phyloP scores from a whole-genome alignment of 2,329 filamentous ascomycete species.

The Coniella lustricola region DNA sequence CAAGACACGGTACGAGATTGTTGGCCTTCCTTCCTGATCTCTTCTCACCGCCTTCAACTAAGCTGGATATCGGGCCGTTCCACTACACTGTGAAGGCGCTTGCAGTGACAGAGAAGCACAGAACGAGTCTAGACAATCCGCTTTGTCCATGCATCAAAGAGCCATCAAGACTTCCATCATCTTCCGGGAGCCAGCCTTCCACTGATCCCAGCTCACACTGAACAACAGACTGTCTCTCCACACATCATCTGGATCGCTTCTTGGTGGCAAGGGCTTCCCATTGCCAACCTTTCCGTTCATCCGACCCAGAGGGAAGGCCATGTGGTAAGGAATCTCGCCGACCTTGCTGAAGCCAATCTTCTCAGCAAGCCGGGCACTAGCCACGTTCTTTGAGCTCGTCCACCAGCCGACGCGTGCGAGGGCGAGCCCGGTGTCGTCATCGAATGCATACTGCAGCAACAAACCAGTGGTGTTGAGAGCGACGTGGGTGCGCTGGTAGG shows the following conservation, averaged over 20 bases:
- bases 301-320: slow-evolving; percentile 21
- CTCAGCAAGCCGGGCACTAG: slow-evolving; percentile 24
- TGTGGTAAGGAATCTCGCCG: slow-evolving; percentile 26
- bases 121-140: too few relatives aligned
- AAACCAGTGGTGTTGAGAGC: slow-evolving; percentile 28
- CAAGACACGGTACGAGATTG: too few relatives aligned
- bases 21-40: too few relatives aligned
- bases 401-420: slow-evolving; percentile 28
- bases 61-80: too few relatives aligned
- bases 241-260: slow-evolving; percentile 20
- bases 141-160: neutral
- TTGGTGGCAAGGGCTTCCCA: slow-evolving; percentile 18
- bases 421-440: slow-evolving; percentile 19
- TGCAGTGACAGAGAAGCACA: too few relatives aligned
- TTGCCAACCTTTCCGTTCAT: slow-evolving; percentile 22
- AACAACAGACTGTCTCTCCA: slow-evolving; percentile 23
- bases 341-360: slow-evolving; percentile 28
- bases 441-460: slow-evolving; percentile 25
- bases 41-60: too few relatives aligned
- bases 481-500: slow-evolving; percentile 29
- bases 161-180: slow-evolving; percentile 18
- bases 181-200: slow-evolving; percentile 18
- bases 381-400: slow-evolving; percentile 21
- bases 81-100: too few relatives aligned
- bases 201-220: slow-evolving; percentile 27